Evolutionary conservation across 176 grass and related monocot genomes (phyloP), one percentile per base, ranked within the genome.

Genomic region (Triticum turgidum): DNA sequence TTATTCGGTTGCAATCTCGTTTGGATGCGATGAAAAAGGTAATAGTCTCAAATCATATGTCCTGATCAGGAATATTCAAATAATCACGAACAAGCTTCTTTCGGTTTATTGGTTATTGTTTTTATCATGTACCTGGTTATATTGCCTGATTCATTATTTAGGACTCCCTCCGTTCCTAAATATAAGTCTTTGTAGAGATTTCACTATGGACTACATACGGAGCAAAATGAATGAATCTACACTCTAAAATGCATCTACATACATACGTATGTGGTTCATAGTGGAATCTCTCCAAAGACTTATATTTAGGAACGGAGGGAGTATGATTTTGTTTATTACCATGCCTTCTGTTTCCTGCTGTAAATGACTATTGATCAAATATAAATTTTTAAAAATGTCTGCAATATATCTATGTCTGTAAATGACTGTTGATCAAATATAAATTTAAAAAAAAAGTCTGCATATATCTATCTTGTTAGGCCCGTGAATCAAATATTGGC

Each of bases 1-100:
- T 96, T 83, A 76, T 87, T 83, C 52, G 49, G 29, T 88, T 98
- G 51, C 97, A 96, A 73, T 89, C 92, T 96, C 90, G 87, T 80
- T 74, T 96, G 88, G 89, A 94, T 90, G 91, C 88, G 47, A 87
- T 90, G 78, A 90, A 92, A 92, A 96, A 96, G 92, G 96, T 95
- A 87, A 44, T 33, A 84, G 9, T 56, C 9, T 82, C 56, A 77
- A 42, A 62, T 42, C 44, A 64, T 13, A 70, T 88, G 34, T 62
- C 7, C 33, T 71, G 17, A 77, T 81, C 74, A 61, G 47, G 20
- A 51, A 45, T 45, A 47, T 79, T 54, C 52, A 62, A 71, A 78
- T 69, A 71, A 30, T 62, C 24, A 22, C 13, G 38, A 66, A 66
- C 38, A 27, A 27, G 63, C n/a, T 81, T 56, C 18, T 18, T 65